Evolutionary conservation across 2,329 filamentous ascomycete species (phyloP).

Genomic region (Epichloe gansuensis): DNA sequence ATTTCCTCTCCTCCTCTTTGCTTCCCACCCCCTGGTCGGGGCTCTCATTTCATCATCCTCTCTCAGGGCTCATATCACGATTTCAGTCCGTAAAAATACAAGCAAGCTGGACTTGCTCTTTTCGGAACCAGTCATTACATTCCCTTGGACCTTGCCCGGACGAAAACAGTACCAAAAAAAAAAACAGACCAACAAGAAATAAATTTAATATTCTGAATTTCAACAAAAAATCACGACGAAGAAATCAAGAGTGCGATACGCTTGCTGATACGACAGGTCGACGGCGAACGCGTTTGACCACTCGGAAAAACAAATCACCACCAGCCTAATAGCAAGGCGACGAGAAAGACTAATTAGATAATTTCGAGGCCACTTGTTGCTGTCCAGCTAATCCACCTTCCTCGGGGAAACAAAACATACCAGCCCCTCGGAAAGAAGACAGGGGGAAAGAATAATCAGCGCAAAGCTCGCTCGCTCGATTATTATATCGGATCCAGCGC

Average conservation of each 20-base stretch:
- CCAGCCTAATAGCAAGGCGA: not conserved
- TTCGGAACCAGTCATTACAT: slow-evolving; percentile 29
- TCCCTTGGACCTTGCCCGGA: not conserved
- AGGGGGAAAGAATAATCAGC: not conserved
- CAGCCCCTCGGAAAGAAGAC: not conserved
- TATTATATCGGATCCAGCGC: not conserved
- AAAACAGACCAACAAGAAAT: not conserved
- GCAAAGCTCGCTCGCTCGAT: not conserved
- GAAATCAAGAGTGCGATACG: not conserved
- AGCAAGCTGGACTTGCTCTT: slow-evolving; percentile 46
- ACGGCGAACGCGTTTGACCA: slow-evolving; percentile 1
- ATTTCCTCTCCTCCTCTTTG: slow-evolving; percentile 7
- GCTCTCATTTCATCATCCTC: slow-evolving; percentile 7
- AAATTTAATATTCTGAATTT: not conserved
- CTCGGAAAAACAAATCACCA: not conserved
- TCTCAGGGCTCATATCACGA: not conserved
- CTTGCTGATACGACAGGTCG: slow-evolving; percentile 5
- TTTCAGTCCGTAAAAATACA: slow-evolving; percentile 5
- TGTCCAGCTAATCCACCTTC: not conserved
- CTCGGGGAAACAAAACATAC: not conserved
- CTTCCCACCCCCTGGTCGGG: slow-evolving; percentile 22
- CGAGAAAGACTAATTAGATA: not conserved
- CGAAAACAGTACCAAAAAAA: not conserved
- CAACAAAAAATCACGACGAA: not conserved
- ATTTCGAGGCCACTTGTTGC: slow-evolving; percentile 1